Conservation (phyloP, 164 flowering plant genomes). For the Tinospora cordifolia region DNA sequence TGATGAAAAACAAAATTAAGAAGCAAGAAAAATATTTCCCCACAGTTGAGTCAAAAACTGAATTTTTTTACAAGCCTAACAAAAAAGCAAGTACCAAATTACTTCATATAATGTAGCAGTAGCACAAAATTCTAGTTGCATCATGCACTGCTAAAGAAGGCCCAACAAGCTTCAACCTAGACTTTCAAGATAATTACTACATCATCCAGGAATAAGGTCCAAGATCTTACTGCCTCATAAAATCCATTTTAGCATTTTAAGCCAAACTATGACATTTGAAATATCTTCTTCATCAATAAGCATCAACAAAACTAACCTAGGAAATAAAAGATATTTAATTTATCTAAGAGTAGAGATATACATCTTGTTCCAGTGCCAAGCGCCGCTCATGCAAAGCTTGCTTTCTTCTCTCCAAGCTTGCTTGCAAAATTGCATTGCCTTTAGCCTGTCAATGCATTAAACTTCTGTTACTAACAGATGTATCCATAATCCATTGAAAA, state of each 20-base stretch:
- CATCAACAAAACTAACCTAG: background rate
- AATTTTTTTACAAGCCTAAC: too few species aligned
- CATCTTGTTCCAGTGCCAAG: slow-evolving; percentile 99
- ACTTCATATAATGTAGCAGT: background rate
- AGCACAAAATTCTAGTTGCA: background rate
- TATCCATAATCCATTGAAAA: background rate
- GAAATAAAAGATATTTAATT: background rate
- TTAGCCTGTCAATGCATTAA: slow-evolving; percentile 50
- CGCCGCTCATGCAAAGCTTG: slow-evolving; percentile 99
- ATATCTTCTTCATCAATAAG: background rate
- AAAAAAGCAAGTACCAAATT: background rate
- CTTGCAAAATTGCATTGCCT: slow-evolving; percentile 94
- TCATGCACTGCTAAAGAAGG: background rate
- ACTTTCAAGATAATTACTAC: background rate
- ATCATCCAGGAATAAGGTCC: too few species aligned
- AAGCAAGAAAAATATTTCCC: background rate
- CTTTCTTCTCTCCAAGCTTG: slow-evolving; percentile 96
- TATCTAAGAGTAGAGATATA: slow-evolving; percentile 20
- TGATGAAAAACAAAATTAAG: background rate
- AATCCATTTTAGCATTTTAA: background rate
- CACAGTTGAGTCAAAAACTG: background rate
- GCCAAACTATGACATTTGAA: background rate
- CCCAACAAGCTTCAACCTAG: background rate
- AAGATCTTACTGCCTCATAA: background rate
- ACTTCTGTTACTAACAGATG: slow-evolving; percentile 13